Conservation (phyloP, 306 rosid species). For the Notholithocarpus densiflorus region DNA sequence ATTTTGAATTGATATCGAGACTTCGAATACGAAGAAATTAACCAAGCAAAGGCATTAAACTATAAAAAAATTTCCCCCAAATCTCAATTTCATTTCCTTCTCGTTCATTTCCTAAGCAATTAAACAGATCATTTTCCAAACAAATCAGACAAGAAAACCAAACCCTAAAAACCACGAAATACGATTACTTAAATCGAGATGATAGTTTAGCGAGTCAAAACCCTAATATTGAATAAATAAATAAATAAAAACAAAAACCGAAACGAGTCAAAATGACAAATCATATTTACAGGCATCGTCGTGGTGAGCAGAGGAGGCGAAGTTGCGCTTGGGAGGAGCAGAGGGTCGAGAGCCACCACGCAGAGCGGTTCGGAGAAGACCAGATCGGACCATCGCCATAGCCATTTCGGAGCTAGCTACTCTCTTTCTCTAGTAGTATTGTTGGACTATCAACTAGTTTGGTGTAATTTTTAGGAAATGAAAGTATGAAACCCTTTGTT, state of each 20-base stretch:
- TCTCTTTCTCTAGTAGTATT: not conserved
- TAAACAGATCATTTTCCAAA: not conserved
- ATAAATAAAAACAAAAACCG: not conserved
- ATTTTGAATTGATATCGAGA: not conserved
- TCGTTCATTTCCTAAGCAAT: not conserved
- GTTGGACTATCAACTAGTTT: too few relatives aligned
- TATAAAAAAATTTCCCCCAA: not conserved
- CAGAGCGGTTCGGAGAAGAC: slow-evolving; percentile 55
- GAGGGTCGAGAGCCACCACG: slow-evolving; percentile 53
- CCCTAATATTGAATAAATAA: not conserved
- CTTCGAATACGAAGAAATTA: not conserved
- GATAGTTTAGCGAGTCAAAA: not conserved
- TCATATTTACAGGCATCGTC: slow-evolving; percentile 62
- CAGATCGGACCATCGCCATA: slow-evolving; percentile 70
- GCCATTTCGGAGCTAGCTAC: slow-evolving; percentile 46
- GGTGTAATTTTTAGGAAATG: too few relatives aligned
- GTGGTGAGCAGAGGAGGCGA: slow-evolving; percentile 64
- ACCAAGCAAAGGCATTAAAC: not conserved
- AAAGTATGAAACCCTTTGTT: too few relatives aligned
- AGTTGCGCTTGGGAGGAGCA: slow-evolving; percentile 53
- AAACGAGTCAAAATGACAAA: not conserved
- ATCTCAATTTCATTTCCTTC: not conserved
- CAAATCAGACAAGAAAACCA: not conserved
- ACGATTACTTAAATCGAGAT: not conserved
- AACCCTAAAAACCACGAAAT: not conserved